Conservation (phyloP, 441 rosid species). For the Iberis amara region DNA sequence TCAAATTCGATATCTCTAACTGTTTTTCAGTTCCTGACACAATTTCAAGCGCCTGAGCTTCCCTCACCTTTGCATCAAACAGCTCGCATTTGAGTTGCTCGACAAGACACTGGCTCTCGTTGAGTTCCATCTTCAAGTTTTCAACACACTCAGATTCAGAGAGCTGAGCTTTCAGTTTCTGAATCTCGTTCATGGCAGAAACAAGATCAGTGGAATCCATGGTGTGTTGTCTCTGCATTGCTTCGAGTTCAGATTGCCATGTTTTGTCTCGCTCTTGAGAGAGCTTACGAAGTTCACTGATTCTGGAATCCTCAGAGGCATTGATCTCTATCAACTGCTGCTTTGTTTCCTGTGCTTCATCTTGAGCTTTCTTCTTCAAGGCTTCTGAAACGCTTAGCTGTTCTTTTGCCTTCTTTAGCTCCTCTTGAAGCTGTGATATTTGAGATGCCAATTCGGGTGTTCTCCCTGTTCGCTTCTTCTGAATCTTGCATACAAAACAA, state of each 20-base stretch:
- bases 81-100: conserved; percentile 59
- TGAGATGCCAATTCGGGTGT: conserved; percentile 68
- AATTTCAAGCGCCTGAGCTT: conserved; percentile 60
- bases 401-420: conserved; percentile 76
- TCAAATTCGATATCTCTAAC: conserved; percentile 57
- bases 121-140: conserved; percentile 55
- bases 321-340: conserved; percentile 73
- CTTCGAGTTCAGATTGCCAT: conserved; percentile 96
- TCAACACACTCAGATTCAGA: conserved; percentile 62
- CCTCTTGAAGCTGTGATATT: conserved; percentile 73
- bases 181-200: conserved; percentile 80
- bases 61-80: conserved; percentile 63
- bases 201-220: conserved; percentile 74
- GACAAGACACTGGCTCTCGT: conserved; percentile 57
- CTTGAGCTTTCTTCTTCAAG: conserved; percentile 57
- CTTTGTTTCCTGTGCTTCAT: conserved; percentile 73
- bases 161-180: conserved; percentile 76
- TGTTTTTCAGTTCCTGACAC: conserved; percentile 52
- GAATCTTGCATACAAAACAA: conserved; percentile 30
- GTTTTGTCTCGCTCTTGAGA: conserved; percentile 85
- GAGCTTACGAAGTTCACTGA: conserved; percentile 68
- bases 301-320: conserved; percentile 67
- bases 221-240: conserved; percentile 74
- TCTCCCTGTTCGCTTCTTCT: conserved; percentile 67
- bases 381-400: conserved; percentile 65